Evolutionary conservation across 768 basidiomycete species (phyloP).

Genomic region (Crassisporium funariophilum): DNA sequence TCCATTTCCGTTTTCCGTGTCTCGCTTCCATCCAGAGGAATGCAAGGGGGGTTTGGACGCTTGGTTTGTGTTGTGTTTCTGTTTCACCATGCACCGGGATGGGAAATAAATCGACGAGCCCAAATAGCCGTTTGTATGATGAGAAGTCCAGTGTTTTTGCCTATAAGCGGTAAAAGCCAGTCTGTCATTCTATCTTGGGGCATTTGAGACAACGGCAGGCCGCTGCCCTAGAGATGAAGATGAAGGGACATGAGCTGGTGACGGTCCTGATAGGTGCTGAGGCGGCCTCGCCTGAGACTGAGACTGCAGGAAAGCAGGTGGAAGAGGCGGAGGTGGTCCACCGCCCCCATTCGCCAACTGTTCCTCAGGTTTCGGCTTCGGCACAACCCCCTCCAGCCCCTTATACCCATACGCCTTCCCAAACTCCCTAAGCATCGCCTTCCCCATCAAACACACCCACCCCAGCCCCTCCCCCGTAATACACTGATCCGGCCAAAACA

Average conservation of each 20-base stretch:
- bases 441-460: constrained; percentile 88
- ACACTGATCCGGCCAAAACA: constrained; percentile 82
- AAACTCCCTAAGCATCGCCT: constrained; percentile 84
- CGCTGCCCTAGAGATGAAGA: constrained; percentile 1
- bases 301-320: constrained; percentile 3
- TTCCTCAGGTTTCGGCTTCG: constrained; percentile 53
- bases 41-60: constrained; percentile 5
- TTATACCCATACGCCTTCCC: constrained; percentile 74
- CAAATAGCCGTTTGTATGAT: constrained; percentile 11
- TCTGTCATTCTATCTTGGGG: too few species aligned
- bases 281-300: constrained; percentile 6
- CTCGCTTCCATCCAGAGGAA: not conserved
- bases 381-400: constrained; percentile 72
- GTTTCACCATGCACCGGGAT: constrained; percentile 21
- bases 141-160: too few species aligned
- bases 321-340: constrained; percentile 9
- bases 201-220: too few species aligned
- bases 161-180: too few species aligned
- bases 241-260: constrained; percentile 1
- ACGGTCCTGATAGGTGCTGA: not conserved
- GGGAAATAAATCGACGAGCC: constrained; percentile 18
- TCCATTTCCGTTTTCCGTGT: too few species aligned
- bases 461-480: constrained; percentile 77
- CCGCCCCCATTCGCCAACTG: constrained; percentile 14
- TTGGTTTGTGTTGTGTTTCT: constrained; percentile 5